phyloP scores from a whole-genome alignment of 805 yeast genomes.

The Candida berthetii region DNA sequence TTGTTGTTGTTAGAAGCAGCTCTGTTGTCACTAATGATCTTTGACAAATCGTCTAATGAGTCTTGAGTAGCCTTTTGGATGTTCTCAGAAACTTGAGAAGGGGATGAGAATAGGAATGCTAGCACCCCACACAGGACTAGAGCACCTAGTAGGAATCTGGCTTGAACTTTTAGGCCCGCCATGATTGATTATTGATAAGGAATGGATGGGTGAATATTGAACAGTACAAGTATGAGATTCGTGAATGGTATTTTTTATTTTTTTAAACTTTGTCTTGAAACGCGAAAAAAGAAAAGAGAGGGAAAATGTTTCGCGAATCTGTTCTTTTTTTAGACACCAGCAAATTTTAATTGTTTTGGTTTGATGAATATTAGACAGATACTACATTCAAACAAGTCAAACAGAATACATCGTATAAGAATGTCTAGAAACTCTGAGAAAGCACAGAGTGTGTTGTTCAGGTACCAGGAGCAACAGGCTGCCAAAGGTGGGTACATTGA shows the following conservation, averaged over 20 bases:
- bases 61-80: constrained; percentile 22
- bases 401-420: background rate
- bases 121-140: constrained; percentile 44
- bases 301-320: too few relatives aligned
- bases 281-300: too few relatives aligned
- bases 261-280: too few relatives aligned
- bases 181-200: background rate
- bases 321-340: too few relatives aligned
- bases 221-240: too few relatives aligned
- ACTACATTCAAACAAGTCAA: too few relatives aligned
- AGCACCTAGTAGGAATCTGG: constrained; percentile 46
- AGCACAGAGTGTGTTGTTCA: constrained; percentile 62
- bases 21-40: background rate
- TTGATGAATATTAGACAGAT: too few relatives aligned
- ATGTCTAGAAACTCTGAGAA: constrained; percentile 80
- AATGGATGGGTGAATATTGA: too few relatives aligned
- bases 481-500: constrained; percentile 54
- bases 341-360: too few relatives aligned
- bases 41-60: background rate
- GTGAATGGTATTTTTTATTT: too few relatives aligned
- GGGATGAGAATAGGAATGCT: constrained; percentile 41
- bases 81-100: constrained; percentile 26
- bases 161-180: constrained; percentile 4
- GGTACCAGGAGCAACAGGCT: constrained; percentile 59
- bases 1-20: background rate